Evolutionary conservation across 257 asterid species (phyloP).

Genomic region (Solanum phureja): DNA sequence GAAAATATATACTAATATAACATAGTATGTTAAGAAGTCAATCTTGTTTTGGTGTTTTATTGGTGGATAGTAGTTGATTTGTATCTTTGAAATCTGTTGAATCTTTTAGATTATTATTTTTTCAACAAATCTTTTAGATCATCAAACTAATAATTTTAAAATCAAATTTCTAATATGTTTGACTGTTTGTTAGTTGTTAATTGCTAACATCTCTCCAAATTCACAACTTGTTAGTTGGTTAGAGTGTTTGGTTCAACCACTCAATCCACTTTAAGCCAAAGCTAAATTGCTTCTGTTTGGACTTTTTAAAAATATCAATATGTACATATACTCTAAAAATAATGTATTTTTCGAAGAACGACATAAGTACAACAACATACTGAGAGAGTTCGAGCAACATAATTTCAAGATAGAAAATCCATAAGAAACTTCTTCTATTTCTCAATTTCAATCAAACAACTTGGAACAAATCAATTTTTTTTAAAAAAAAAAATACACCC

Average conservation of each 20-base stretch:
- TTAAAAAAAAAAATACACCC: neutral
- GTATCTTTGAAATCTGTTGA: neutral
- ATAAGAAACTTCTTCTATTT: neutral
- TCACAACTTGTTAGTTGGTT: neutral
- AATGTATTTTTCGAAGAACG: neutral
- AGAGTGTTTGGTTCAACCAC: neutral
- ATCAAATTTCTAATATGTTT: neutral
- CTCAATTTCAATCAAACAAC: neutral
- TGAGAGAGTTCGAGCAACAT: neutral
- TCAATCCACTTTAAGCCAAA: neutral
- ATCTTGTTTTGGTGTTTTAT: neutral
- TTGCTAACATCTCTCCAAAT: neutral
- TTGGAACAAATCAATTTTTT: neutral
- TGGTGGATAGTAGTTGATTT: neutral
- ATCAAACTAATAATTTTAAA: neutral
- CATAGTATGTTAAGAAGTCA: neutral
- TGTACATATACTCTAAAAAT: rapidly evolving
- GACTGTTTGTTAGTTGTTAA: neutral
- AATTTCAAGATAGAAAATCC: neutral
- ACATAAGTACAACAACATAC: neutral
- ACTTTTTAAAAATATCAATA: rapidly evolving
- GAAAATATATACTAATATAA: neutral
- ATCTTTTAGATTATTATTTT: neutral
- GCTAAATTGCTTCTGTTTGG: neutral
- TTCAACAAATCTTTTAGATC: neutral